These are phyloP conservation scores for Metarhizium robertsii DNA, from an alignment of 2,329 filamentous ascomycete genomes.

Conservation along the genomic window DNA sequence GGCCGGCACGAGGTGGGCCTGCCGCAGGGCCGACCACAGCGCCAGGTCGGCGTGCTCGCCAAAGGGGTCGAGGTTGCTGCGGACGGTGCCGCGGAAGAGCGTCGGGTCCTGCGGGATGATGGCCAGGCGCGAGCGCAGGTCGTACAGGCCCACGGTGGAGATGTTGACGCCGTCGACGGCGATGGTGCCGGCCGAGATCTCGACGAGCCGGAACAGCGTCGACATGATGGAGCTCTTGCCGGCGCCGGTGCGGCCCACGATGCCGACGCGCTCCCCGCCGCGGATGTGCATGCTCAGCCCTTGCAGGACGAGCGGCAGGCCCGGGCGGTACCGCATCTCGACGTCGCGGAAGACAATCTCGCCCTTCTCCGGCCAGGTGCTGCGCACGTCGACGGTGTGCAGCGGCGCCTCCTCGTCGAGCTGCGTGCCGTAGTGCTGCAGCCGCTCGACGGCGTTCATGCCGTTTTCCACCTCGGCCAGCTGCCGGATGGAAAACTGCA, in stretches of 20 bases:
- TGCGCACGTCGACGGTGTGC: constrained; percentile 62
- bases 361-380: constrained; percentile 77
- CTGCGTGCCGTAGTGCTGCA: constrained; percentile 80
- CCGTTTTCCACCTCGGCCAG: constrained; percentile 94
- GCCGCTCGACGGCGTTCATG: constrained; percentile 92
- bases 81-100: constrained; percentile 70
- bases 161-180: constrained; percentile 61
- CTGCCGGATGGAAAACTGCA: constrained; percentile 91
- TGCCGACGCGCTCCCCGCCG: constrained; percentile 70
- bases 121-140: constrained; percentile 65
- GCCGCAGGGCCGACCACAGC: constrained; percentile 68
- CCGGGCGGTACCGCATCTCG: constrained; percentile 67
- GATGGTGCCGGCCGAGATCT: constrained; percentile 53
- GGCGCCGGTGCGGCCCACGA: constrained; percentile 73
- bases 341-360: constrained; percentile 70
- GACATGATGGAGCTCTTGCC: constrained; percentile 81
- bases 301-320: constrained; percentile 63
- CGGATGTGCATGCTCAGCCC: constrained; percentile 62
- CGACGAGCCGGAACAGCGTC: constrained; percentile 67
- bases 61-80: constrained; percentile 75
- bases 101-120: constrained; percentile 84
- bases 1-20: constrained; percentile 59
- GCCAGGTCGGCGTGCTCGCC: constrained; percentile 67
- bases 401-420: constrained; percentile 85
- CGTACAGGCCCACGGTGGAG: constrained; percentile 62